These are phyloP conservation scores for Adansonia grandidieri DNA, from an alignment of 441 rosid species.

Conservation along the genomic window DNA sequence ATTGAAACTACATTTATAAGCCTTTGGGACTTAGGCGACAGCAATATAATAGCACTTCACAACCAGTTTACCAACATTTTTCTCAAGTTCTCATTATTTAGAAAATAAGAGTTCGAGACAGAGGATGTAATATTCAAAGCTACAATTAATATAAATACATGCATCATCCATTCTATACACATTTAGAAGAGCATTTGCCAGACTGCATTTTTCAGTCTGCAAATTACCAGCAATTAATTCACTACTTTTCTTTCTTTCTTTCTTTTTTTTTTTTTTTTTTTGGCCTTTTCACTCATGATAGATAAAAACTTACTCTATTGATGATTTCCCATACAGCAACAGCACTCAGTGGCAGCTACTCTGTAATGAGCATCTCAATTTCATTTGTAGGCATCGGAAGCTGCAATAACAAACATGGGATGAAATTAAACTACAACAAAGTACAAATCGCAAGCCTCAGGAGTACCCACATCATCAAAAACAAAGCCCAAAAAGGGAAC, in stretches of 20 bases:
- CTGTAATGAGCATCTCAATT: slow-evolving; percentile 62
- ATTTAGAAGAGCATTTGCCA: slow-evolving; percentile 16
- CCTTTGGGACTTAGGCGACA: neutral
- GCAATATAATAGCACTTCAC: neutral
- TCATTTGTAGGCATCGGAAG: slow-evolving; percentile 47
- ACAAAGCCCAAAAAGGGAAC: neutral
- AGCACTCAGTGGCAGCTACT: slow-evolving; percentile 41
- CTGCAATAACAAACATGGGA: slow-evolving; percentile 43
- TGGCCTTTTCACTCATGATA: neutral
- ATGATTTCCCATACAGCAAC: slow-evolving; percentile 4
- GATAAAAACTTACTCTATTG: neutral
- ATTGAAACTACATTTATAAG: neutral
- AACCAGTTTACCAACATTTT: neutral
- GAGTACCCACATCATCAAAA: neutral
- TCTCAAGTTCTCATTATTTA: neutral
- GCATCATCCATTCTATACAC: neutral
- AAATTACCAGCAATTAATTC: neutral
- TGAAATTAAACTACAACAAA: neutral
- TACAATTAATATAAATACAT: neutral
- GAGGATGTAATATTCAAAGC: too few relatives aligned
- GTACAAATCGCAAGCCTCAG: neutral
- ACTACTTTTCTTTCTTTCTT: neutral
- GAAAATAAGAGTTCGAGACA: neutral
- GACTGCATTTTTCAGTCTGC: slow-evolving; percentile 34
- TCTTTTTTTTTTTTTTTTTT: too few relatives aligned